A percentile compares a stretch with the other conserved stretches of the same genome.
These are phyloP conservation scores for Pichia sp. DNA, from an alignment of 1,139 yeast genomes.

Conservation along the genomic window DNA sequence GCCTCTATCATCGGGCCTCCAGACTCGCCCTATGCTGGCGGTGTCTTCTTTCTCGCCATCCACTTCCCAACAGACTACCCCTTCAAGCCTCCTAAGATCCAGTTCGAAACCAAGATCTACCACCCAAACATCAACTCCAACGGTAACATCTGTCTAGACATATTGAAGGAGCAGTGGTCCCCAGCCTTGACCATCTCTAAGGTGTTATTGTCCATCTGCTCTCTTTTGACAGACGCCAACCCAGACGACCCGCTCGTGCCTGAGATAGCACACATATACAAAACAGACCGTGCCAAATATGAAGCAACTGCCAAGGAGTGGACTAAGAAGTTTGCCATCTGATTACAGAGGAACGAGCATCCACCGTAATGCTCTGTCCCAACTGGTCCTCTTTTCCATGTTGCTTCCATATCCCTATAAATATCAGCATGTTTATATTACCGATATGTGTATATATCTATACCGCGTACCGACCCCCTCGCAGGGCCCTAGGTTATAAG, in stretches of 20 bases:
- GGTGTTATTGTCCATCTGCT: conserved; percentile 54
- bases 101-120: conserved; percentile 62
- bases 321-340: conserved; percentile 97
- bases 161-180: conserved; percentile 61
- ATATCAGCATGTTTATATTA: conserved; percentile 3
- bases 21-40: conserved; percentile 56
- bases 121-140: conserved; percentile 69
- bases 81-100: conserved; percentile 56
- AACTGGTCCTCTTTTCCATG: not conserved
- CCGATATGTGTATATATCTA: not conserved
- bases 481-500: not conserved
- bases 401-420: not conserved
- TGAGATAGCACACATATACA: conserved; percentile 94
- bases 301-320: conserved; percentile 98
- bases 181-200: conserved; percentile 65
- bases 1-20: conserved; percentile 63
- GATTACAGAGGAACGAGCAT: conserved; percentile 23
- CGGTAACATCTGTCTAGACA: conserved; percentile 59
- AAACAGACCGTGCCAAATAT: conserved; percentile 89
- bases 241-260: conserved; percentile 99
- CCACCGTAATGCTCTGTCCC: too few species aligned
- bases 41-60: conserved; percentile 49
- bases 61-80: conserved; percentile 61
- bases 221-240: conserved; percentile 83
- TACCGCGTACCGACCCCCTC: not conserved